Conservation (phyloP, 2,329 filamentous ascomycete species). For the Colletotrichum graminicola region DNA sequence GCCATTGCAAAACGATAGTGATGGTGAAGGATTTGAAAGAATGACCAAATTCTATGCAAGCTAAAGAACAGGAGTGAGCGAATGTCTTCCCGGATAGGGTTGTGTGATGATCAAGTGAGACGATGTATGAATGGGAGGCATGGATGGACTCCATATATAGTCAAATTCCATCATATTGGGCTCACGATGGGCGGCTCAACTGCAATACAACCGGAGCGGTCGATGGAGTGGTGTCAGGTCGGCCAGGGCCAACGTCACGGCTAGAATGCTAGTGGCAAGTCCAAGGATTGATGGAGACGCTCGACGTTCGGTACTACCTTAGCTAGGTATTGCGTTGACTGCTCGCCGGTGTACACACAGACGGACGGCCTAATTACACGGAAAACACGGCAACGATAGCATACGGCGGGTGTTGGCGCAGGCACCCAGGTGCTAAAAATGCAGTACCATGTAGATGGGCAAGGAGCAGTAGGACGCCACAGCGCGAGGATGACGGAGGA, state of each 20-base stretch:
- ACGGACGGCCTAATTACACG: not conserved
- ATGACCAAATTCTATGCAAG: constrained; percentile 42
- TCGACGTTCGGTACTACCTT: not conserved
- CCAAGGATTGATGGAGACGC: constrained; percentile 29
- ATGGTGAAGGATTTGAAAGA: constrained; percentile 35
- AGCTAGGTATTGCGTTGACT: not conserved
- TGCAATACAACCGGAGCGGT: constrained; percentile 16
- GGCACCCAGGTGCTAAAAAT: not conserved
- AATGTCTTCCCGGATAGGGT: constrained; percentile 23
- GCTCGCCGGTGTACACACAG: not conserved
- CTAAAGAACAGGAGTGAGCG: constrained; percentile 43
- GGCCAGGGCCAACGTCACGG: constrained; percentile 20
- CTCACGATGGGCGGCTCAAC: constrained; percentile 11
- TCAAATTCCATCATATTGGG: constrained; percentile 21
- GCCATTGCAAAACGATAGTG: constrained; percentile 49
- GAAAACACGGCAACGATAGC: constrained; percentile 18
- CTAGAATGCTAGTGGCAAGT: constrained; percentile 20
- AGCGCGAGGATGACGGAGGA: constrained; percentile 13
- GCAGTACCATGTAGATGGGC: not conserved
- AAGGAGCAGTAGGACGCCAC: constrained; percentile 18
- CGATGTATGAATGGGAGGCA: constrained; percentile 11
- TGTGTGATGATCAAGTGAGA: constrained; percentile 29
- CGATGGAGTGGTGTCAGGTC: constrained; percentile 32
- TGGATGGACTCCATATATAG: constrained; percentile 36
- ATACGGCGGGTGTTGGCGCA: constrained; percentile 12